A percentile compares a stretch with the other conserved stretches of the same genome.
These are phyloP conservation scores for Monosporascus sp. DNA, from an alignment of 2,329 filamentous ascomycete species.

Conservation along the genomic window DNA sequence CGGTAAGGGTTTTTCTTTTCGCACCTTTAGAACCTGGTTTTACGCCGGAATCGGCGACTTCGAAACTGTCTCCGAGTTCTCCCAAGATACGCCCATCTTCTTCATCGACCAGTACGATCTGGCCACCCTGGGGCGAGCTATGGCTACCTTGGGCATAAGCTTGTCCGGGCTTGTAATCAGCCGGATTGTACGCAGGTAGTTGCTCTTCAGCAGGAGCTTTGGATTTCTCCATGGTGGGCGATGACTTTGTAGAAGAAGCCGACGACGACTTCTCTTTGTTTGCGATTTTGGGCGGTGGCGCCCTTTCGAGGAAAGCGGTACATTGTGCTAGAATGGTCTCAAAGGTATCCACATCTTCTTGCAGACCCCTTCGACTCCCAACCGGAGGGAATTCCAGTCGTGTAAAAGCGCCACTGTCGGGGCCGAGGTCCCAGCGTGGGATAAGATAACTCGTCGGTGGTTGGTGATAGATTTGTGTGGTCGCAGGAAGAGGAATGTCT, in stretches of 20 bases:
- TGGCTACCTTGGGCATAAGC: slow-evolving; percentile 63
- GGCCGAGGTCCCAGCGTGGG: slow-evolving; percentile 88
- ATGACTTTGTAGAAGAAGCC: slow-evolving; percentile 15
- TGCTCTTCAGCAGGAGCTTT: slow-evolving; percentile 37
- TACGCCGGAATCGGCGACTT: slow-evolving; percentile 73
- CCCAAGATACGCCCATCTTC: slow-evolving; percentile 94
- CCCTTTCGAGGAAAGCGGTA: slow-evolving; percentile 87
- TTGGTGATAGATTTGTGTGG: slow-evolving; percentile 96
- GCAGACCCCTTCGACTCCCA: slow-evolving; percentile 65
- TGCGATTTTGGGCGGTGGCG: slow-evolving; percentile 51
- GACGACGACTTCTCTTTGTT: slow-evolving; percentile 22
- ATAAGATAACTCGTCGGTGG: slow-evolving; percentile 90
- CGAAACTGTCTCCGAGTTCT: slow-evolving; percentile 76
- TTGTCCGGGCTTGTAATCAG: slow-evolving; percentile 72
- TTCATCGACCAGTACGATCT: slow-evolving; percentile 91
- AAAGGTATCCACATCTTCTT: slow-evolving; percentile 93
- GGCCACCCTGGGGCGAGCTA: slow-evolving; percentile 55
- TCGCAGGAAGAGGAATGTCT: slow-evolving; percentile 87
- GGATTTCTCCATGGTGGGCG: slow-evolving; percentile 32
- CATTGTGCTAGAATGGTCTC: slow-evolving; percentile 98
- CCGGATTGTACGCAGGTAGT: slow-evolving; percentile 70
- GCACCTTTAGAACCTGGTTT: slow-evolving; percentile 87
- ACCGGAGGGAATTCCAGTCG: slow-evolving; percentile 81
- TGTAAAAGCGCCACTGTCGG: slow-evolving; percentile 84
- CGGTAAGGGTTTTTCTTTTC: slow-evolving; percentile 12